phyloP scores from a whole-genome alignment of 169 alveolate genomes.

The Plasmodium ovale region DNA sequence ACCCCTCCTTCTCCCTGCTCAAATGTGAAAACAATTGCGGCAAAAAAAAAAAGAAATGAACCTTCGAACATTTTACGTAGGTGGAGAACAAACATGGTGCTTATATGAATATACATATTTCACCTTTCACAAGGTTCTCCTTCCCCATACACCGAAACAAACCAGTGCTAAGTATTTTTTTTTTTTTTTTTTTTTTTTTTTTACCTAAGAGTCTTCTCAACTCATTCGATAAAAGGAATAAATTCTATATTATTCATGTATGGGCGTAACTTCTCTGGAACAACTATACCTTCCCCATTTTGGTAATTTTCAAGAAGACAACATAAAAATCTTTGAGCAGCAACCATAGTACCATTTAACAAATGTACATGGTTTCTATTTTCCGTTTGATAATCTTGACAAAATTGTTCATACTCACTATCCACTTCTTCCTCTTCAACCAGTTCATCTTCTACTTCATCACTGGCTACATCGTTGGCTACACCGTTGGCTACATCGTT shows the following conservation, averaged over 20 bases:
- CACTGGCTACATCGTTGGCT: background rate
- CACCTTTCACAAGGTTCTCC: too few species aligned
- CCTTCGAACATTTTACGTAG: too few species aligned
- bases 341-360: slow-evolving; percentile 99
- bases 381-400: slow-evolving; percentile 86
- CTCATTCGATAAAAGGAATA: slow-evolving; percentile 83
- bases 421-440: slow-evolving; percentile 29
- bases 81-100: too few species aligned
- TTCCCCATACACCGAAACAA: too few species aligned
- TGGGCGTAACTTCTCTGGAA: slow-evolving; percentile 95
- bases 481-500: background rate
- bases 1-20: too few species aligned
- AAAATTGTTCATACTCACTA: slow-evolving; percentile 92
- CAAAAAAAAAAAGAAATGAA: too few species aligned
- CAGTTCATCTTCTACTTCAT: background rate
- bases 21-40: too few species aligned
- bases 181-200: slow-evolving; percentile 5
- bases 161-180: too few species aligned
- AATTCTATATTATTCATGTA: slow-evolving; percentile 92
- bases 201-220: background rate
- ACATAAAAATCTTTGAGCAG: slow-evolving; percentile 97
- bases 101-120: too few species aligned
- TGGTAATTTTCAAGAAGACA: slow-evolving; percentile 97
- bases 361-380: slow-evolving; percentile 93
- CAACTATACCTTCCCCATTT: slow-evolving; percentile 94